phyloP scores from a whole-genome alignment of 2,329 filamentous ascomycete species.

The Catunica adiposa region DNA sequence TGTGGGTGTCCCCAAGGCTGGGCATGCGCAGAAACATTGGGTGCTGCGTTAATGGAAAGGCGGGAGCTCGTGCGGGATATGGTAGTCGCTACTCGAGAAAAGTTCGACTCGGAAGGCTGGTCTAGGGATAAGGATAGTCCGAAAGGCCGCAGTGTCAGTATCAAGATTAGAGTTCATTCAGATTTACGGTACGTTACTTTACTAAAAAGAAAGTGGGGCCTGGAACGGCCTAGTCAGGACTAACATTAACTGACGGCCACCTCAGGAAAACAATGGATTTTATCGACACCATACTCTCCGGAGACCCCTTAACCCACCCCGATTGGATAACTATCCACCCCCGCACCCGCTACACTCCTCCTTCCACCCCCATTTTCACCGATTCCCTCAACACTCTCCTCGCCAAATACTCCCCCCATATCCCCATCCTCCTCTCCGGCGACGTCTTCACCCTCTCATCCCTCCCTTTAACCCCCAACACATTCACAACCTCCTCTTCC shows the following conservation, averaged over 20 bases:
- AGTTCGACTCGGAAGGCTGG: conserved; percentile 37
- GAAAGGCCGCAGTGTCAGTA: conserved; percentile 42
- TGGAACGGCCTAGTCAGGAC: not conserved
- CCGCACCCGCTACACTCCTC: conserved; percentile 43
- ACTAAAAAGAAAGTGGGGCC: not conserved
- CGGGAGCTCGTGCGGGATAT: conserved; percentile 50
- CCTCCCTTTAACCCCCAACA: conserved; percentile 23
- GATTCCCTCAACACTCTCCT: conserved; percentile 42
- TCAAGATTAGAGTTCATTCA: conserved; percentile 53
- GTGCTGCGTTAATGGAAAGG: conserved; percentile 51
- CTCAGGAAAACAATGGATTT: conserved; percentile 41
- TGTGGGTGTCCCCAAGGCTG: conserved; percentile 59
- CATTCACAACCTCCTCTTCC: conserved; percentile 19
- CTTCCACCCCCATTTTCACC: conserved; percentile 42
- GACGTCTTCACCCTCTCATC: conserved; percentile 44
- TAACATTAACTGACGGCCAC: not conserved
- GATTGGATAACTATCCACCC: conserved; percentile 59
- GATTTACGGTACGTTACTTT: conserved; percentile 33
- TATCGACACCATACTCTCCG: conserved; percentile 42
- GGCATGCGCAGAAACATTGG: conserved; percentile 51
- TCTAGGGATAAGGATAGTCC: conserved; percentile 27
- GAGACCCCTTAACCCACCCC: conserved; percentile 30
- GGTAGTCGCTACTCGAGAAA: conserved; percentile 38
- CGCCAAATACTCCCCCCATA: conserved; percentile 31
- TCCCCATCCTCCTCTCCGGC: conserved; percentile 52